Conservation (phyloP, 2,329 filamentous ascomycete species). For the Leptographium procerum region DNA sequence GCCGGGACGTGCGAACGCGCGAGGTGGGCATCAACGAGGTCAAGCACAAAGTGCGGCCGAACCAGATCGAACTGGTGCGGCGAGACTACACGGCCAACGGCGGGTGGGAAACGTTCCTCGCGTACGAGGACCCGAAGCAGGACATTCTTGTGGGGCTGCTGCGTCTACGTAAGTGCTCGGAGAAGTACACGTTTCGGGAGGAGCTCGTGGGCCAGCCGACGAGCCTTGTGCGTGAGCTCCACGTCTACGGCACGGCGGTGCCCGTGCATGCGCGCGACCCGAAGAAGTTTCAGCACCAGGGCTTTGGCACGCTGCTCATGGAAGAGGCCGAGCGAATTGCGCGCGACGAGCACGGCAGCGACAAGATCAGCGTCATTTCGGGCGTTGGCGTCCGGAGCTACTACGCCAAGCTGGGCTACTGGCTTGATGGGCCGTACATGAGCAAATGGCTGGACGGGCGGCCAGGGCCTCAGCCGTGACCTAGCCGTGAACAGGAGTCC, state of each 20-base stretch:
- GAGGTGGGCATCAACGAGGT: slow-evolving; percentile 99
- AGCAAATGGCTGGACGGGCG: slow-evolving; percentile 51
- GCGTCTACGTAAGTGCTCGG: slow-evolving; percentile 78
- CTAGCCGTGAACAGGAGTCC: background rate
- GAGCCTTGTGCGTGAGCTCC: slow-evolving; percentile 84
- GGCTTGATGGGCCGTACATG: slow-evolving; percentile 83
- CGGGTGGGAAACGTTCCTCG: slow-evolving; percentile 96
- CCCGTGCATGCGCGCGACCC: slow-evolving; percentile 92
- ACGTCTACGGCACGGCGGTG: slow-evolving; percentile 96
- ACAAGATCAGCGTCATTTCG: slow-evolving; percentile 95
- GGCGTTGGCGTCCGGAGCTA: slow-evolving; percentile 93
- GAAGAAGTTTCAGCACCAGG: slow-evolving; percentile 96
- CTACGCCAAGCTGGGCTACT: slow-evolving; percentile 87
- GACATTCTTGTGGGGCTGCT: slow-evolving; percentile 91
- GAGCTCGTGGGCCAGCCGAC: slow-evolving; percentile 81
- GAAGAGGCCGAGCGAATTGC: slow-evolving; percentile 96
- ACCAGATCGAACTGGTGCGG: slow-evolving; percentile 88
- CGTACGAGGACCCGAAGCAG: slow-evolving; percentile 96
- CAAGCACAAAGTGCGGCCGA: slow-evolving; percentile 95
- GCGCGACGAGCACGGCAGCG: slow-evolving; percentile 82
- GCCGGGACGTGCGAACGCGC: slow-evolving; percentile 87
- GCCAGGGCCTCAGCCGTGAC: background rate
- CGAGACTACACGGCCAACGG: slow-evolving; percentile 91
- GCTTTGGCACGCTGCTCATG: slow-evolving; percentile 93
- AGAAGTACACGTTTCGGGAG: slow-evolving; percentile 82